Evolutionary conservation across 1,139 yeast species (phyloP), one percentile per base, ranked within the genome.

Genomic region (Kodamaea alishanica): DNA sequence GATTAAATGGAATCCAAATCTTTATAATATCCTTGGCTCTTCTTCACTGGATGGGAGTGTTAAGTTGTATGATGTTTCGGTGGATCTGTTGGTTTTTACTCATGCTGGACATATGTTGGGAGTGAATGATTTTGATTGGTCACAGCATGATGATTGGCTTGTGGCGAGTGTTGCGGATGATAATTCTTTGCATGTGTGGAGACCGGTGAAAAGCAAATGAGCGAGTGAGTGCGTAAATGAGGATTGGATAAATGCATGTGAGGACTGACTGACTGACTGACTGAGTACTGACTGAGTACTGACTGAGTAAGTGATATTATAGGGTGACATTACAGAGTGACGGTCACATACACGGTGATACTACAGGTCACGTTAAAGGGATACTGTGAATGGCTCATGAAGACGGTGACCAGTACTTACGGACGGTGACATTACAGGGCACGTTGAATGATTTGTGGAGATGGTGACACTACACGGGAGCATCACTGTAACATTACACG

Each of bases 61-160:
- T 7, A 77, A 79, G 50, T 40, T 92, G 2, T 85, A 88, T 81
- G 90, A 88, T 54, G 60, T 80, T 3, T 53, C 75, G 2, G 72
- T 70, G 5, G 61, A 61, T 52, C 49, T 68, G 51, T 61, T 81
- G 33, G 43, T 81, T 20, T 90, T 92, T 55, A 72, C 77, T 27
- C 98, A 94, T 59, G 87, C 84, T 8, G 98, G 98, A 0, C 99
- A 92, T 58, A 79, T 92, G 75, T 69, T 84, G 40, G 90, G 94
- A 20, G 86, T 92, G 10, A 82, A 84, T 52, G 97, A 90, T 55
- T 68, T 90, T 33, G 77, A 82, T 34, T 92, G 98, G 98, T 86
- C 89, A 43, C 77, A 81, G 1, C 81, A 79, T 47, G 84, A 84
- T 46, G 81, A 83, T 8, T 82, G 90, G 85, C 73, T 87, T 63